Evolutionary conservation across 371 early-diverging fungal genomes (phyloP).

Genomic region (Dinochytrium kinnereticum): DNA sequence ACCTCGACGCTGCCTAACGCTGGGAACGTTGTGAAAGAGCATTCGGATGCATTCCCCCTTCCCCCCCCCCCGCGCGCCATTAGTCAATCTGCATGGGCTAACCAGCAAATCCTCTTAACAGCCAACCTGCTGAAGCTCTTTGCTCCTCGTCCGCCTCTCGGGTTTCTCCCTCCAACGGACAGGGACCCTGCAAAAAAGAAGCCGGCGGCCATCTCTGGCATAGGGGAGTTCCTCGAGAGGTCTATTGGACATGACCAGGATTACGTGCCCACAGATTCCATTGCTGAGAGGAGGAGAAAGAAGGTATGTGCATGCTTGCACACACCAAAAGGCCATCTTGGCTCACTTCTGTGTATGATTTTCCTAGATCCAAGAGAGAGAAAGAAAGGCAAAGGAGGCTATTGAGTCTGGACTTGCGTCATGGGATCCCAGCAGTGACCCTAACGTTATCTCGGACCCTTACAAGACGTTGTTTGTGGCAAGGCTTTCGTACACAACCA

Average conservation of each 20-base stretch:
- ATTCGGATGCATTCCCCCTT: conserved; percentile 38
- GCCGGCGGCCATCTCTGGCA: conserved; percentile 66
- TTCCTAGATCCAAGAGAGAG: conserved; percentile 57
- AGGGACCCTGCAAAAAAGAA: conserved; percentile 68
- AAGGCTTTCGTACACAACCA: conserved; percentile 77
- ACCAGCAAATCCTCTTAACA: no score
- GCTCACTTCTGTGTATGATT: no score
- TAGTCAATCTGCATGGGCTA: no score
- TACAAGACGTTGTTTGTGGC: conserved; percentile 92
- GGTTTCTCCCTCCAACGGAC: conserved; percentile 75
- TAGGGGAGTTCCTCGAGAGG: conserved; percentile 68
- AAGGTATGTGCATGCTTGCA: conserved; percentile 54
- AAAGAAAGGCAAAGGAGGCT: conserved; percentile 63
- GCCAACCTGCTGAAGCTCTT: conserved; percentile 88
- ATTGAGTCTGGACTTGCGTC: conserved; percentile 59
- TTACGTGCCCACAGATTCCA: conserved; percentile 75
- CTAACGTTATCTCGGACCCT: conserved; percentile 70
- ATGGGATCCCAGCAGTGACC: conserved; percentile 55
- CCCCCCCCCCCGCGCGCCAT: no score
- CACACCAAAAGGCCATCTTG: no score
- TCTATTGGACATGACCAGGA: conserved; percentile 69
- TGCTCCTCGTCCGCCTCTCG: conserved; percentile 88
- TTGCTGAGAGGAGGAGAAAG: conserved; percentile 71
- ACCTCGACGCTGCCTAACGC: not conserved
- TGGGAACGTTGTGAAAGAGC: no score